Evolutionary conservation across 805 yeast species (phyloP).

Genomic region (Sugiyamaella boreocaroliniensis): DNA sequence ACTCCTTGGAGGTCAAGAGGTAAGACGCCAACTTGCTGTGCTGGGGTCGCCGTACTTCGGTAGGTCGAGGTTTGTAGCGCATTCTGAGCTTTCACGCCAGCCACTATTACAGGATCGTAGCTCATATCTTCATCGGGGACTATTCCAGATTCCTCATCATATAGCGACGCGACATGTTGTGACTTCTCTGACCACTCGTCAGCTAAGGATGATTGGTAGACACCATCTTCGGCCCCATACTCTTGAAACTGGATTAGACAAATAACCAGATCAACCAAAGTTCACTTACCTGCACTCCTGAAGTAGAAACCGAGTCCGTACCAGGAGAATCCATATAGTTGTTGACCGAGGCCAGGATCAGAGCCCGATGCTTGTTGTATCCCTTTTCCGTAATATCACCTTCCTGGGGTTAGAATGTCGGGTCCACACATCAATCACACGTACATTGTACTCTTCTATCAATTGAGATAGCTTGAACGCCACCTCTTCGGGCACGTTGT

Average conservation of each 20-base stretch:
- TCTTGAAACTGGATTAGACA: conserved; percentile 1
- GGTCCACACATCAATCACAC: conserved; percentile 1
- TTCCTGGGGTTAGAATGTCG: conserved; percentile 33
- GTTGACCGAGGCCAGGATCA: conserved; percentile 27
- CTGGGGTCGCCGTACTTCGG: conserved; percentile 11
- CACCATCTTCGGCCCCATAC: background rate
- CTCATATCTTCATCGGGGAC: background rate
- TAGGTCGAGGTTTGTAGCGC: conserved; percentile 6
- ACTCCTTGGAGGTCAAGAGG: conserved; percentile 8
- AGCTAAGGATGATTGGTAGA: background rate
- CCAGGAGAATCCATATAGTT: conserved; percentile 4
- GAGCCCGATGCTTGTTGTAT: conserved; percentile 51
- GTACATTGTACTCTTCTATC: conserved; percentile 40
- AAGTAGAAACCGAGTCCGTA: background rate
- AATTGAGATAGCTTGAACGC: conserved; percentile 38
- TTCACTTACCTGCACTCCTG: background rate
- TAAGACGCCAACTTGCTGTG: conserved; percentile 9
- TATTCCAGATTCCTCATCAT: conserved; percentile 3
- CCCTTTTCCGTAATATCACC: conserved; percentile 74
- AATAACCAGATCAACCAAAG: too few relatives aligned
- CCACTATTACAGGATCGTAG: background rate
- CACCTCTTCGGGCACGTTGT: conserved; percentile 33
- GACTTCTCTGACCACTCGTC: conserved; percentile 7
- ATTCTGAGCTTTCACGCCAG: background rate
- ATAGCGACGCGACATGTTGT: conserved; percentile 1